Base-by-base conservation (phyloP, 2,329 filamentous ascomycete genomes). In the Claviceps sp. region DNA sequence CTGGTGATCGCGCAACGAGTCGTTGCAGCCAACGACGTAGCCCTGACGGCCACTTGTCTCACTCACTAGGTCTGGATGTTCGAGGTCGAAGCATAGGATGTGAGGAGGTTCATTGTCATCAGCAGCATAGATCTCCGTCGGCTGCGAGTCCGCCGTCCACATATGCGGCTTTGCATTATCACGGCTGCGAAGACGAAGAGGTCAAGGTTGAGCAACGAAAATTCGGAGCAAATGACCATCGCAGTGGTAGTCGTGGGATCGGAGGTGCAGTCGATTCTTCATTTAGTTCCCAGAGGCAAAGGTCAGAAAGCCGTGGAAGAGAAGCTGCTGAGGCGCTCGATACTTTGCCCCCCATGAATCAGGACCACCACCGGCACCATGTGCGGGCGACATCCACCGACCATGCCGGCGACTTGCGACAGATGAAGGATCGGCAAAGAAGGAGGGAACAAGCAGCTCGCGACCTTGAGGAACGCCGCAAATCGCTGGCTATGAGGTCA, bases 401-500 rank as follows among this genome's bases (percentile, higher is more conserved):
- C 45, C 73, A 74, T 55, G 71, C 69, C 16, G 77, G 78, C 3
- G 80, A 83, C 54, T 62, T 81, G 53, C 74, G 70, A 54, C 65
- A 71, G 53, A 74, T 76, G 59, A 82, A 74, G 59, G 75, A 86
- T 55, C 73, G 79, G 47, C 78, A 80, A 54, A 69, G 76, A 47
- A 85, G 84, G 68, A 87, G 84, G 67, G 85, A 89, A 57, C 73
- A 82, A 48, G 86, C 86, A 10, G 89, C 89, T 7, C 82, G 85
- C 47, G 90, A 96, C 66, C 78, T 97, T 1, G 90, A 96, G 66
- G 87, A 93, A 61, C 82, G 91, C 30, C 83, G 91, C 53, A 81
- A 87, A 62, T 96, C 91, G 14, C 74, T 95, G 26, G 88, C 87
- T 19, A 80, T 87, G 52, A 80, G 89, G 48, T 86, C 89, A 3